Conservation (phyloP, 176 grass and related monocot species). For the Panicum miliaceum region DNA sequence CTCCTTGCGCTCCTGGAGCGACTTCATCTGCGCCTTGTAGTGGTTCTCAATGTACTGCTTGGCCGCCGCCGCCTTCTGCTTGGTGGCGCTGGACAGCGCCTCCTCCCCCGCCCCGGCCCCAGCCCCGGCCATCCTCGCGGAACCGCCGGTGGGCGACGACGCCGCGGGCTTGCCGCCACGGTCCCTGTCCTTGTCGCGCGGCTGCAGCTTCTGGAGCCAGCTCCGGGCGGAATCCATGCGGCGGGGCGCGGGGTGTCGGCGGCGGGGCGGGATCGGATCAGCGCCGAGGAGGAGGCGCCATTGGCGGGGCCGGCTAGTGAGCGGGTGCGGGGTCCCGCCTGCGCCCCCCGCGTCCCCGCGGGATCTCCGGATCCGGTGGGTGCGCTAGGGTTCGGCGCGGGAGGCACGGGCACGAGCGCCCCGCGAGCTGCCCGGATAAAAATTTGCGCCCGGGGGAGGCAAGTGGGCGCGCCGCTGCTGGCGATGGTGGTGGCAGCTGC, state of each 20-base stretch:
- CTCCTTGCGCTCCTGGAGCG: conserved; percentile 71
- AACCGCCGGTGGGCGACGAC: background rate
- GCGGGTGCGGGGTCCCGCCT: conserved; percentile 1
- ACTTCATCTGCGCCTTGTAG: conserved; percentile 76
- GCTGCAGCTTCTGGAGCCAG: conserved; percentile 76
- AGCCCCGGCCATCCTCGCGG: conserved; percentile 4
- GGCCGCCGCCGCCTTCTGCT: conserved; percentile 65
- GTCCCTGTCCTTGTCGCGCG: conserved; percentile 53
- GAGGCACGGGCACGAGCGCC: conserved; percentile 38
- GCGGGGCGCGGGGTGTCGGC: background rate
- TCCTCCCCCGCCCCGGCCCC: conserved; percentile 28
- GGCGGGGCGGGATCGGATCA: conserved; percentile 42
- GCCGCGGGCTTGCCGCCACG: conserved; percentile 25
- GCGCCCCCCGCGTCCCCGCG: background rate
- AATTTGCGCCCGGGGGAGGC: background rate
- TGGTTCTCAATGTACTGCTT: conserved; percentile 89
- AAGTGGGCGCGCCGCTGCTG: background rate
- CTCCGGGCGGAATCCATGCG: conserved; percentile 67
- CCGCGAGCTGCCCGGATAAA: conserved; percentile 30
- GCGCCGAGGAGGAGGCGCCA: conserved; percentile 21
- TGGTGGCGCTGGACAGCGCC: conserved; percentile 54
- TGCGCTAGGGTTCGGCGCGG: conserved; percentile 15
- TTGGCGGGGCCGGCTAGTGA: background rate
- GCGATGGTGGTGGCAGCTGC: background rate
- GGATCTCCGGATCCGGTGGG: conserved; percentile 46